Percentiles rank a stretch among this genome's conserved stretches.
Conservation (phyloP, 768 basidiomycete genomes). For the Rhodosporidiobolus sp. region DNA sequence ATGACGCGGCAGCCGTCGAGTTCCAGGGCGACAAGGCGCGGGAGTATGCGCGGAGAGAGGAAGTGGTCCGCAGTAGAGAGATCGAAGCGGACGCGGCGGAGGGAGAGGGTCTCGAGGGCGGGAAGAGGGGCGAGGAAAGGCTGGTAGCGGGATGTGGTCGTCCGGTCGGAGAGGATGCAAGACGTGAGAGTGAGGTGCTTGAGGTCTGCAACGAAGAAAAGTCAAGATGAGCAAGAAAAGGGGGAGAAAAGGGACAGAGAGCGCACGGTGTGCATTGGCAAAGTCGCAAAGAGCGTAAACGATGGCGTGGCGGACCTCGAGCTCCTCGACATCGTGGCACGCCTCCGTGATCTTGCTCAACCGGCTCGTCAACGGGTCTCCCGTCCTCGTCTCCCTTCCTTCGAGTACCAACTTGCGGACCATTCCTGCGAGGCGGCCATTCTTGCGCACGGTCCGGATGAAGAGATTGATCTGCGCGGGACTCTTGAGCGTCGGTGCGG, state of each 20-base stretch:
- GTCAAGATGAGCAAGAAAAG: background rate
- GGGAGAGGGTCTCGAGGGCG: conserved; percentile 7
- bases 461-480: conserved; percentile 17
- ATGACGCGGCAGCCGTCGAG: conserved; percentile 22
- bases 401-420: background rate
- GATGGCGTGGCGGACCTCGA: background rate
- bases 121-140: conserved; percentile 10
- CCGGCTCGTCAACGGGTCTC: conserved; percentile 18
- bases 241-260: background rate
- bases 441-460: conserved; percentile 5
- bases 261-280: background rate
- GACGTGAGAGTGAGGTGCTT: conserved; percentile 10
- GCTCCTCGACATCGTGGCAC: background rate
- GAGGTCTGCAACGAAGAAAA: background rate
- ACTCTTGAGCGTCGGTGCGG: background rate
- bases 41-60: conserved; percentile 3
- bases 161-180: conserved; percentile 12
- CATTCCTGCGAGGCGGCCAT: background rate
- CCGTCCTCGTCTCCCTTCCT: background rate
- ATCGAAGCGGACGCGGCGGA: conserved; percentile 8
- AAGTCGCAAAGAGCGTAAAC: conserved; percentile 18
- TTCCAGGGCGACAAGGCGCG: conserved; percentile 3
- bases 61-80: conserved; percentile 18
- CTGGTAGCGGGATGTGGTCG: conserved; percentile 15
- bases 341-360: conserved; percentile 13